phyloP scores from a whole-genome alignment of 2,329 filamentous ascomycete species.

The Ophiostoma australiae region DNA sequence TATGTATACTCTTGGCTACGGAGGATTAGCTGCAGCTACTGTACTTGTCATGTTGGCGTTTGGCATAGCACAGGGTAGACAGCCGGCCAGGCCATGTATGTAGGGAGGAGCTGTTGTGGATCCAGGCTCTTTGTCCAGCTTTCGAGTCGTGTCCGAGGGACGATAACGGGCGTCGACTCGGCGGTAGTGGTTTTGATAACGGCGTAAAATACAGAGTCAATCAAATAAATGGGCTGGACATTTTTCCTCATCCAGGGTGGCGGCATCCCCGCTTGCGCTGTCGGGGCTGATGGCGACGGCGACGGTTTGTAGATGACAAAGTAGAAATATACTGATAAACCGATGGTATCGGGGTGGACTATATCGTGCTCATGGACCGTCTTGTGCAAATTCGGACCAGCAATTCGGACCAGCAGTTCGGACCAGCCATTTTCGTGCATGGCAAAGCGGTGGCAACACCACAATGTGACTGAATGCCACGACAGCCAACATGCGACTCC shows the following conservation, averaged over 20 bases:
- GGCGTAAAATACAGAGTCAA: not conserved
- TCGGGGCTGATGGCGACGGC: not conserved
- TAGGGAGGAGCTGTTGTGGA: constrained; percentile 1
- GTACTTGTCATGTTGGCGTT: not conserved
- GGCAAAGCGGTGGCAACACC: not conserved
- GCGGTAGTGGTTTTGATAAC: not conserved
- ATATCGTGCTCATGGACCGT: too few species aligned
- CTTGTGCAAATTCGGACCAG: not conserved
- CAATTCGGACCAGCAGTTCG: too few species aligned
- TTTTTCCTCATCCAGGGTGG: constrained; percentile 5
- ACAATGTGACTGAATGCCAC: constrained; percentile 6
- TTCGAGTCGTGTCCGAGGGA: not conserved
- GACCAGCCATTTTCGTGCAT: not conserved
- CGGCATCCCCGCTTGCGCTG: constrained; percentile 3
- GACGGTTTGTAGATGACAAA: not conserved
- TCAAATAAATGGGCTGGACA: not conserved
- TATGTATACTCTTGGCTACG: not conserved
- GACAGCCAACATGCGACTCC: constrained; percentile 9
- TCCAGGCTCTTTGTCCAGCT: not conserved
- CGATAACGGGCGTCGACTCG: not conserved
- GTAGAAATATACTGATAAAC: not conserved
- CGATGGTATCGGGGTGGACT: too few species aligned
- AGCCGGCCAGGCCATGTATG: not conserved
- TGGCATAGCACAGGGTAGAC: not conserved
- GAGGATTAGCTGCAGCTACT: not conserved